phyloP scores from a whole-genome alignment of 169 alveolate species.

The Plasmodium billcollinsi region DNA sequence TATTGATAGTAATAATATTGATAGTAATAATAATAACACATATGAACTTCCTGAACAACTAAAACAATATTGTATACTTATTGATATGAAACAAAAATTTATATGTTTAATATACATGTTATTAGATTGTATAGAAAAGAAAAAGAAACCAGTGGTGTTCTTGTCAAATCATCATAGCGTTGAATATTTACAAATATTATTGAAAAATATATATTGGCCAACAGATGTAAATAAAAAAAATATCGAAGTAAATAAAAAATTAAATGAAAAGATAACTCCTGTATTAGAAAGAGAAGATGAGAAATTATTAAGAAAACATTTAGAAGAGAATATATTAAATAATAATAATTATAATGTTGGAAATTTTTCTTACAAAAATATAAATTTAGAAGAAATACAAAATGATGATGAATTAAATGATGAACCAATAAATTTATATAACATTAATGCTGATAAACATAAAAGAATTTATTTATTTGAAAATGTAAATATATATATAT shows the following conservation, averaged over 20 bases:
- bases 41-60: conserved; percentile 53
- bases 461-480: conserved; percentile 27
- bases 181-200: conserved; percentile 71
- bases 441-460: conserved; percentile 34
- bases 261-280: conserved; percentile 12
- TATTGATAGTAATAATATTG: neutral
- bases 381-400: conserved; percentile 50
- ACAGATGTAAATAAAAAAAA: conserved; percentile 61
- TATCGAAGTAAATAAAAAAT: conserved; percentile 31
- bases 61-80: conserved; percentile 25
- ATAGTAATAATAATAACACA: neutral
- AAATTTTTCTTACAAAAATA: conserved; percentile 25
- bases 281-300: conserved; percentile 21
- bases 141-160: conserved; percentile 75
- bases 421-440: neutral
- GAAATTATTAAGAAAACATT: conserved; percentile 27
- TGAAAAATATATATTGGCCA: conserved; percentile 83
- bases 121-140: conserved; percentile 22
- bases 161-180: conserved; percentile 85
- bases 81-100: conserved; percentile 33
- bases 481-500: conserved; percentile 70
- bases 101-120: conserved; percentile 17
- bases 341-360: neutral
- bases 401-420: neutral
- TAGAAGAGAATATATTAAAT: conserved; percentile 21